Conservation (phyloP, 2,329 filamentous ascomycete species). For the Fusarium begoniae region DNA sequence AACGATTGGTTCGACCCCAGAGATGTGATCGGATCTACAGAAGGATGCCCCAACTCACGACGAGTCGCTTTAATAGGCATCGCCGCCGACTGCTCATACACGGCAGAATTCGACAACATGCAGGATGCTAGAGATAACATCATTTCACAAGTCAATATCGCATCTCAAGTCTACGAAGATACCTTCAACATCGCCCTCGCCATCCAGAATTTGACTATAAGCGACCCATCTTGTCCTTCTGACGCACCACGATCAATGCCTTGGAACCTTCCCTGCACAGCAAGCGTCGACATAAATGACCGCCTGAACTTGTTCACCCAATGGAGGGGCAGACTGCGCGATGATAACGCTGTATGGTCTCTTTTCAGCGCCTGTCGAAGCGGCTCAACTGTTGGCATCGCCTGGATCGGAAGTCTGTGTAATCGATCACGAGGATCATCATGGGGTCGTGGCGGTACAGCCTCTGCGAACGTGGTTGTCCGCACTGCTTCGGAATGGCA, state of each 20-base stretch:
- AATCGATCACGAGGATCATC: conserved; percentile 53
- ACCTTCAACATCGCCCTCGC: conserved; percentile 91
- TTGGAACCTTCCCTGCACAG: conserved; percentile 80
- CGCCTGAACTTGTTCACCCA: conserved; percentile 82
- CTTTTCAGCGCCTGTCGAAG: conserved; percentile 79
- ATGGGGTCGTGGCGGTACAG: conserved; percentile 73
- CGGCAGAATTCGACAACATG: conserved; percentile 70
- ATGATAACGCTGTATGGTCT: conserved; percentile 89
- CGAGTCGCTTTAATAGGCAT: conserved; percentile 91
- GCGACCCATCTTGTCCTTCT: conserved; percentile 73
- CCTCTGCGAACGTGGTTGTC: conserved; percentile 82
- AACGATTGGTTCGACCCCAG: background rate
- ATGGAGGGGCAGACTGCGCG: conserved; percentile 75
- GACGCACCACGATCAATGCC: conserved; percentile 61
- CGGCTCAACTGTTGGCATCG: conserved; percentile 80
- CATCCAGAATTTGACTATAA: conserved; percentile 80
- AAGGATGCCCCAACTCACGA: conserved; percentile 80
- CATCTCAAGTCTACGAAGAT: conserved; percentile 82
- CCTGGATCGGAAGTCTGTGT: conserved; percentile 87
- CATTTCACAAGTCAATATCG: conserved; percentile 83
- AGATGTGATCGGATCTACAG: conserved; percentile 71
- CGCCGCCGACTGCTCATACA: conserved; percentile 88
- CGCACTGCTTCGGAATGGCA: conserved; percentile 84
- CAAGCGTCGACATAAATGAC: conserved; percentile 68
- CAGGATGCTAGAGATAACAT: conserved; percentile 73